phyloP scores from a whole-genome alignment of 306 rosid species.

The Rosa rugosa region DNA sequence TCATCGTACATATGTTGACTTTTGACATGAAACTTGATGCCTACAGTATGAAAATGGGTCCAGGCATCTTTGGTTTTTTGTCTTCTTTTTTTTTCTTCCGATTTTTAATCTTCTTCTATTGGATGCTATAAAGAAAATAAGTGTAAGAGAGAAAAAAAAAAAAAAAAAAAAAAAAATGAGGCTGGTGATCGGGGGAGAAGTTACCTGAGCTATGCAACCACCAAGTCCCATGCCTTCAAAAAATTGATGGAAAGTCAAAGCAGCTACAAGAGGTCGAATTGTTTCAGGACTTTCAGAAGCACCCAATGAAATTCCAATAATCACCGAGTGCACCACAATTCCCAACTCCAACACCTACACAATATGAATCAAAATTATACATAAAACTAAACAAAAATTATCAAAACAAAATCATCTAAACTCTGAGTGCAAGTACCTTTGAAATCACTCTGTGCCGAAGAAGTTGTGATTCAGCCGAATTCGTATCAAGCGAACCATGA shows the following conservation, averaged over 20 bases:
- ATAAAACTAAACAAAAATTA: background rate
- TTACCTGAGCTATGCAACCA: slow-evolving; percentile 78
- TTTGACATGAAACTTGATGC: no score
- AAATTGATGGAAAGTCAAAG: slow-evolving; percentile 78
- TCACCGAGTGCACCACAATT: slow-evolving; percentile 73
- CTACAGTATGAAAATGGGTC: no score
- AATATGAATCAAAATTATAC: background rate
- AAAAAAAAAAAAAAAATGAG: no score
- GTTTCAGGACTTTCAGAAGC: slow-evolving; percentile 68
- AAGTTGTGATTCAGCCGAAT: slow-evolving; percentile 29
- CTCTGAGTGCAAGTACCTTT: slow-evolving; percentile 42
- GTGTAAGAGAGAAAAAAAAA: no score
- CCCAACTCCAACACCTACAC: slow-evolving; percentile 79
- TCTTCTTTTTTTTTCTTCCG: no score
- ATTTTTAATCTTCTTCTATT: no score
- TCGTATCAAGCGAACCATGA: slow-evolving; percentile 40
- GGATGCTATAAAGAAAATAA: no score
- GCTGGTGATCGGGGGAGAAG: no score
- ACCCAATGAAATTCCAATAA: slow-evolving; percentile 78
- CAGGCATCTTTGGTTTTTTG: no score
- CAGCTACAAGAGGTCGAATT: slow-evolving; percentile 64
- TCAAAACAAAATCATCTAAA: background rate
- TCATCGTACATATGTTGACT: background rate
- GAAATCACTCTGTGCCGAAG: slow-evolving; percentile 70
- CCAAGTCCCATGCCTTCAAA: slow-evolving; percentile 96